These are phyloP conservation scores for Verbena officinalis DNA, from an alignment of 257 asterid genomes.

Conservation along the genomic window DNA sequence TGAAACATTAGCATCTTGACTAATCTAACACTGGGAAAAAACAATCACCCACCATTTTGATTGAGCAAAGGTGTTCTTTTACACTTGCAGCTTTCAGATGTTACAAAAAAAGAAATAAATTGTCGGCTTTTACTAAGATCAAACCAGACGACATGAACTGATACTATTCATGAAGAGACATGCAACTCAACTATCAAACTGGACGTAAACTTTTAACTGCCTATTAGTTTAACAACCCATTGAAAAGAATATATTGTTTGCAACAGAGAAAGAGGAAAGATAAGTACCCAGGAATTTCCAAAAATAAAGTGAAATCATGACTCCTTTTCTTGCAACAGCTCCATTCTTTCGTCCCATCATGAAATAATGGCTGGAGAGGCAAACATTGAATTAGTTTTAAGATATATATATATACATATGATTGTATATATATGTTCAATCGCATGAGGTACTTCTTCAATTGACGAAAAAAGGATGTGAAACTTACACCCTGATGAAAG, in stretches of 20 bases:
- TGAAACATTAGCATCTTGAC: slow-evolving; percentile 12
- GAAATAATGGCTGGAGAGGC: slow-evolving; percentile 75
- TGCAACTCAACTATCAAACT: slow-evolving; percentile 7
- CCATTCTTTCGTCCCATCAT: slow-evolving; percentile 98
- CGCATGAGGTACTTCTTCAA: not conserved
- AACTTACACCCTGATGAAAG: slow-evolving; percentile 51
- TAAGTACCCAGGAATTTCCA: slow-evolving; percentile 74
- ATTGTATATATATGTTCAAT: not conserved
- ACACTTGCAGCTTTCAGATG: slow-evolving; percentile 26
- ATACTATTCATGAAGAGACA: slow-evolving; percentile 8
- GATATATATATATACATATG: too few relatives aligned
- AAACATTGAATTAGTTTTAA: slow-evolving; percentile 21
- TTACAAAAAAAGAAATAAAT: too few relatives aligned
- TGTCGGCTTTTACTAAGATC: slow-evolving; percentile 20
- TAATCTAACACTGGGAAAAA: not conserved
- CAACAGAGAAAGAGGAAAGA: slow-evolving; percentile 1
- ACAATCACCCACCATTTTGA: not conserved
- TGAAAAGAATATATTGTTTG: slow-evolving; percentile 1
- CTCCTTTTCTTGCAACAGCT: slow-evolving; percentile 97
- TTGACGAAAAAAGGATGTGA: slow-evolving; percentile 12
- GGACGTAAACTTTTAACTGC: not conserved
- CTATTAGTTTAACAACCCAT: not conserved
- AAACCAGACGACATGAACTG: not conserved
- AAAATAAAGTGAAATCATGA: slow-evolving; percentile 86
- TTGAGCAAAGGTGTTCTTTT: slow-evolving; percentile 18